Evolutionary conservation across 2,329 filamentous ascomycete genomes (phyloP).

Genomic region (Orbilia javanica): DNA sequence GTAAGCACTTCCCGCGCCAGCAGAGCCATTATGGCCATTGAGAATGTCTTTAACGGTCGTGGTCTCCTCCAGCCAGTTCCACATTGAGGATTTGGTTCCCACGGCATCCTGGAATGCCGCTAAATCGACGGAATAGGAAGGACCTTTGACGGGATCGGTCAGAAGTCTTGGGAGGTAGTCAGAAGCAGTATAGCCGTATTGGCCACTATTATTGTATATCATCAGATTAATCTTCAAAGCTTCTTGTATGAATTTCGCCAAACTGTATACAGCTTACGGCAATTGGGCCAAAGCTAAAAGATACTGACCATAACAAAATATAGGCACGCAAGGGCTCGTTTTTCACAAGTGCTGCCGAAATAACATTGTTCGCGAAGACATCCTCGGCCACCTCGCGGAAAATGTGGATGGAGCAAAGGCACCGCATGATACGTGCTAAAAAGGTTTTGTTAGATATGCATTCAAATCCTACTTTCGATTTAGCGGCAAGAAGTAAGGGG

Average conservation of each 20-base stretch:
- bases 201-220: constrained; percentile 61
- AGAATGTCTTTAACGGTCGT: constrained; percentile 59
- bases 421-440: constrained; percentile 64
- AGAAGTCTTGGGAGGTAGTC: constrained; percentile 64
- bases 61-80: constrained; percentile 65
- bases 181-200: constrained; percentile 63
- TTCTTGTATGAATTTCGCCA: constrained; percentile 3
- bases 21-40: constrained; percentile 39
- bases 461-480: background rate
- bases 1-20: constrained; percentile 34
- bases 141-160: constrained; percentile 61
- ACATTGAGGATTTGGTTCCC: constrained; percentile 62
- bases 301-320: constrained; percentile 63
- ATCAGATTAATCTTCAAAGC: background rate
- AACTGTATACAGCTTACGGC: background rate
- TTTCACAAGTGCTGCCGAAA: constrained; percentile 64
- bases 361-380: constrained; percentile 64
- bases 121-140: constrained; percentile 63
- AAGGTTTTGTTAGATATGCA: background rate
- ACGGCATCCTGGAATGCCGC: constrained; percentile 64
- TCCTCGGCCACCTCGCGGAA: constrained; percentile 63
- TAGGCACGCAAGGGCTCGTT: constrained; percentile 65
- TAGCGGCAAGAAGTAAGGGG: background rate
- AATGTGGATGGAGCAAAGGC: constrained; percentile 64
- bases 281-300: background rate